phyloP scores from a whole-genome alignment of 83 land plant species.

The Larix sibirica region DNA sequence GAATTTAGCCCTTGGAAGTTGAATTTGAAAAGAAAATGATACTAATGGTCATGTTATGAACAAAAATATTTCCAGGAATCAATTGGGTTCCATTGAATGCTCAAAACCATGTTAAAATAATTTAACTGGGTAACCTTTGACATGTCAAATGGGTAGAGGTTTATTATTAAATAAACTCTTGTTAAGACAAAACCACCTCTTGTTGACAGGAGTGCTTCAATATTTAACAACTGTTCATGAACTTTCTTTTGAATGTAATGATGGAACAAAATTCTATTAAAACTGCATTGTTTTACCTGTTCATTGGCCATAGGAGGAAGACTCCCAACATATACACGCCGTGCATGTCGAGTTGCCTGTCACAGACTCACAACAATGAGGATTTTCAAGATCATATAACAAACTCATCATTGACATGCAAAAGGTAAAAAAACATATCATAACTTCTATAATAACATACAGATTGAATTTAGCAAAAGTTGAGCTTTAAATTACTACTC shows the following conservation, averaged over 20 bases:
- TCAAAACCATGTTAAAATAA: neutral
- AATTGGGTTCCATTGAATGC: neutral
- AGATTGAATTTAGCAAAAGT: too few relatives aligned
- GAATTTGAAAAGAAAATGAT: neutral
- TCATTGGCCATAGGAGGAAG: conserved; percentile 96
- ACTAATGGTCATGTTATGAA: neutral
- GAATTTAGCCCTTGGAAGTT: neutral
- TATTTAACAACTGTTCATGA: neutral
- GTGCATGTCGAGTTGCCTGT: conserved; percentile 97
- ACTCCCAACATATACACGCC: conserved; percentile 97
- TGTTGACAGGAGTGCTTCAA: neutral
- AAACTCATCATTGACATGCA: too few relatives aligned
- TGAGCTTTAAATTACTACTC: too few relatives aligned
- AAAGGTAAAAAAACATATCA: too few relatives aligned
- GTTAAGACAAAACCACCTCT: neutral
- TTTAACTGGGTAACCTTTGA: neutral
- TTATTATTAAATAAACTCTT: neutral
- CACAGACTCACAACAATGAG: too few relatives aligned
- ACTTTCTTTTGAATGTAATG: neutral
- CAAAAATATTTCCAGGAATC: neutral
- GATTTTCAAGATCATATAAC: too few relatives aligned
- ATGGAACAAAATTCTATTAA: neutral
- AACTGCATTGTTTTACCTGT: conserved; percentile 55
- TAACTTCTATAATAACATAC: too few relatives aligned
- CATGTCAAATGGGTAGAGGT: neutral